A percentile compares a stretch with the other conserved stretches of the same genome.
Evolutionary conservation across 805 yeast genomes (phyloP).

Genomic region (Peterozyma toletana): DNA sequence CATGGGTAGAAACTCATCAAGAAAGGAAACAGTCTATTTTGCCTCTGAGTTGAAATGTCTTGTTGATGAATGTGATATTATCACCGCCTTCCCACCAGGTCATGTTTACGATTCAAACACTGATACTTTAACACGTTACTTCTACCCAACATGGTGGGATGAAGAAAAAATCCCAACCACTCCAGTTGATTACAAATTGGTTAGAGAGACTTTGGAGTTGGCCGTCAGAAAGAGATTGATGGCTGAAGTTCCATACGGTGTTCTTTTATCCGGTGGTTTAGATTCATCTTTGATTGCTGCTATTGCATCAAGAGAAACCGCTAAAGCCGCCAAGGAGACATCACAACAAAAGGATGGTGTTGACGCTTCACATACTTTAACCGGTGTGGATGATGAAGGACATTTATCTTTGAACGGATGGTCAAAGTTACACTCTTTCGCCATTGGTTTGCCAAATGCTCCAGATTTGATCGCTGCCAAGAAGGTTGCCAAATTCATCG

Average conservation of each 20-base stretch:
- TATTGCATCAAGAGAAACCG: slow-evolving; percentile 95
- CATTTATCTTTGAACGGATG: slow-evolving; percentile 71
- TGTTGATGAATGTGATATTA: slow-evolving; percentile 89
- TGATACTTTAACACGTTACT: slow-evolving; percentile 81
- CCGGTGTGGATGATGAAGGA: slow-evolving; percentile 91
- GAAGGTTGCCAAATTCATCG: slow-evolving; percentile 93
- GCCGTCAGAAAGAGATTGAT: slow-evolving; percentile 98
- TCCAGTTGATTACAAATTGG: slow-evolving; percentile 62
- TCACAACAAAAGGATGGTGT: slow-evolving; percentile 37
- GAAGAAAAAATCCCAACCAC: slow-evolving; percentile 65
- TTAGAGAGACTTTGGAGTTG: slow-evolving; percentile 80
- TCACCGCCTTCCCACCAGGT: slow-evolving; percentile 96
- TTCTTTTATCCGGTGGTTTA: slow-evolving; percentile 91
- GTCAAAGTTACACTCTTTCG: slow-evolving; percentile 86
- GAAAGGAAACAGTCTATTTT: slow-evolving; percentile 76
- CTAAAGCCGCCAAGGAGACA: slow-evolving; percentile 55
- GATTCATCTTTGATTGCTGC: slow-evolving; percentile 96
- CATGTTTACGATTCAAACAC: slow-evolving; percentile 91
- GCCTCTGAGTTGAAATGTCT: slow-evolving; percentile 94
- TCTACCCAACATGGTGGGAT: slow-evolving; percentile 93
- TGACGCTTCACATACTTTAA: slow-evolving; percentile 62
- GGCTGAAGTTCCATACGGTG: slow-evolving; percentile 99
- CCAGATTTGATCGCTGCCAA: slow-evolving; percentile 96
- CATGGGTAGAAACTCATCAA: slow-evolving; percentile 74
- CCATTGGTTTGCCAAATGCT: slow-evolving; percentile 95